Conservation (phyloP, 75 land plant species). For the Ceratopteris richardii region DNA sequence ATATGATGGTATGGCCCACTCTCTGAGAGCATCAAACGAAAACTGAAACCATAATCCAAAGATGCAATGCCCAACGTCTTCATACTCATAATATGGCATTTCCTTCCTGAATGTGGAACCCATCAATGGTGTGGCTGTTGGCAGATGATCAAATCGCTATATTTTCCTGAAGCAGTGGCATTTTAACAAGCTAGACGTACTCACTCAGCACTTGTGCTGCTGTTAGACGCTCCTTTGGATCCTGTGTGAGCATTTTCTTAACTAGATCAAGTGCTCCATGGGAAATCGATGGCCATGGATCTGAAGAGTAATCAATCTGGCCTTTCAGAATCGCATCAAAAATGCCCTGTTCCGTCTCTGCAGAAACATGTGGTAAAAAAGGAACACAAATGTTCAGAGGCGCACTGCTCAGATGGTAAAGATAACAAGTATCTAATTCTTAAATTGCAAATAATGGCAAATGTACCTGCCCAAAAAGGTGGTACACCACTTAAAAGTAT, state of each 20-base stretch:
- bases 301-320: conserved; percentile 23
- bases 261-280: conserved; percentile 41
- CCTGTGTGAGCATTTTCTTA: conserved; percentile 33
- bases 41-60: too few species aligned
- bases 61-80: too few species aligned
- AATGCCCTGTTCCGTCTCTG: conserved; percentile 40
- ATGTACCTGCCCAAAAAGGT: conserved; percentile 60
- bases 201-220: conserved; percentile 40
- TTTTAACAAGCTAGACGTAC: not conserved
- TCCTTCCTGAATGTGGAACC: too few species aligned
- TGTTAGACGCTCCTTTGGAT: conserved; percentile 32
- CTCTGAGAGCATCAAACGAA: too few species aligned
- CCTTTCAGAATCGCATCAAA: conserved; percentile 32
- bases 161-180: too few species aligned
- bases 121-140: too few species aligned
- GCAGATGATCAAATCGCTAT: too few species aligned
- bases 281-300: conserved; percentile 53
- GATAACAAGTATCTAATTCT: not conserved
- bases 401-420: too few species aligned
- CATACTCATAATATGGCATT: too few species aligned
- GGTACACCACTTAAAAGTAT: conserved; percentile 57
- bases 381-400: not conserved
- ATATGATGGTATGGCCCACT: too few species aligned
- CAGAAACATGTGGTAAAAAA: conserved; percentile 1
- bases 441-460: not conserved